phyloP scores from a whole-genome alignment of 2,329 filamentous ascomycete genomes.

The Talaromyces funiculosus region DNA sequence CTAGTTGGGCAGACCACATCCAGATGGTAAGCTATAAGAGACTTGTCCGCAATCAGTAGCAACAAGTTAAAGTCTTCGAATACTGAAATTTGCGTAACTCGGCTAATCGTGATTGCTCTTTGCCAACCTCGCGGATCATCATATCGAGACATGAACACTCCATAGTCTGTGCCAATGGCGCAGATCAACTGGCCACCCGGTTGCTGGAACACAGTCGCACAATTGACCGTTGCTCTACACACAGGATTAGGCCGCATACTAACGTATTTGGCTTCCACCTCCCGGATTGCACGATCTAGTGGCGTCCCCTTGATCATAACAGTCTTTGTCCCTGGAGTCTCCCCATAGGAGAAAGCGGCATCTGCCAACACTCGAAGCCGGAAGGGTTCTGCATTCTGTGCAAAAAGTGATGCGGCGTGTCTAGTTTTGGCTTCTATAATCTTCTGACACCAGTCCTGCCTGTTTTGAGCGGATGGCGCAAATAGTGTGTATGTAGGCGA shows the following conservation, averaged over 20 bases:
- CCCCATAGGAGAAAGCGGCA: slow-evolving; percentile 61
- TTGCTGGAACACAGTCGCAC: slow-evolving; percentile 78
- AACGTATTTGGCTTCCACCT: slow-evolving; percentile 71
- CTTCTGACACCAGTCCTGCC: slow-evolving; percentile 85
- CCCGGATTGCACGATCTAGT: slow-evolving; percentile 80
- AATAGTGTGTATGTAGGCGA: slow-evolving; percentile 83
- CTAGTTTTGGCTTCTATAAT: slow-evolving; percentile 93
- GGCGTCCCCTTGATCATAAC: slow-evolving; percentile 87
- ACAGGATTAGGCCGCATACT: slow-evolving; percentile 64
- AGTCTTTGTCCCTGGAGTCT: slow-evolving; percentile 55
- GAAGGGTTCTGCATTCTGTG: slow-evolving; percentile 95
- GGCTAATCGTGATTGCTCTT: slow-evolving; percentile 67
- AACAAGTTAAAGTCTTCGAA: slow-evolving; percentile 94
- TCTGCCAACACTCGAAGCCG: slow-evolving; percentile 86
- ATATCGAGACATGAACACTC: slow-evolving; percentile 83
- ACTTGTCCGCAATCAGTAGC: slow-evolving; percentile 83
- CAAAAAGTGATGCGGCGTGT: slow-evolving; percentile 79
- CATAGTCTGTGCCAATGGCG: slow-evolving; percentile 90
- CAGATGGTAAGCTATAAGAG: slow-evolving; percentile 86
- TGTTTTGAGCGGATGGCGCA: slow-evolving; percentile 66
- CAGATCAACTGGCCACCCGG: slow-evolving; percentile 80
- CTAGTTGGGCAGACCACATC: slow-evolving; percentile 65
- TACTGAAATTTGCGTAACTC: slow-evolving; percentile 88
- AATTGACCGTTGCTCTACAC: slow-evolving; percentile 83
- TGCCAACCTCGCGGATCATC: slow-evolving; percentile 87